Conservation (phyloP, 2,329 filamentous ascomycete genomes). For the Myrmaecium sp. region DNA sequence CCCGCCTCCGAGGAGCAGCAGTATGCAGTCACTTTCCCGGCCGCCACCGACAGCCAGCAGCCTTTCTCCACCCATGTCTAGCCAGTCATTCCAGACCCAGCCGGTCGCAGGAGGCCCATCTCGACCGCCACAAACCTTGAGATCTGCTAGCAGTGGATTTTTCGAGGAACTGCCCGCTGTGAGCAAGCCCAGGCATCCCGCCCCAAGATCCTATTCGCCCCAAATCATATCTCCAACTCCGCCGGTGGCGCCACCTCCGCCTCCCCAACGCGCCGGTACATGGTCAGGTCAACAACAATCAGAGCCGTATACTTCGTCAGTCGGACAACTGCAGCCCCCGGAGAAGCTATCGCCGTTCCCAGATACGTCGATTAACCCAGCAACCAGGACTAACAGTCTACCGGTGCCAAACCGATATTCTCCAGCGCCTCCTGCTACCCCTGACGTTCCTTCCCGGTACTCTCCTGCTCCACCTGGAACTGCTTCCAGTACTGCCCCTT, state of each 20-base stretch:
- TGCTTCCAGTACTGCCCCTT: slow-evolving; percentile 10
- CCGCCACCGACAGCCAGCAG: slow-evolving; percentile 15
- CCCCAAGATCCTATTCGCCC: no score
- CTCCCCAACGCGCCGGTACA: slow-evolving; percentile 5
- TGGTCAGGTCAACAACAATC: not conserved
- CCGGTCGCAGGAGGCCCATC: slow-evolving; percentile 6
- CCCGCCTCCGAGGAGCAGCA: slow-evolving; percentile 44
- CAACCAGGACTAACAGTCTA: slow-evolving; percentile 16
- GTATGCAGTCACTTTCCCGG: slow-evolving; percentile 28
- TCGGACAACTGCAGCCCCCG: slow-evolving; percentile 19
- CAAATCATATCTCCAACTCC: slow-evolving; percentile 21
- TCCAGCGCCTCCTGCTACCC: slow-evolving; percentile 15
- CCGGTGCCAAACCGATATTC: slow-evolving; percentile 17
- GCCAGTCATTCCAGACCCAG: slow-evolving; percentile 17
- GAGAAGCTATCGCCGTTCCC: slow-evolving; percentile 23
- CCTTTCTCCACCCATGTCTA: slow-evolving; percentile 24
- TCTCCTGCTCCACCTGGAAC: slow-evolving; percentile 16
- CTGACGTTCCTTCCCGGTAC: slow-evolving; percentile 23
- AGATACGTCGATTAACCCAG: slow-evolving; percentile 18
- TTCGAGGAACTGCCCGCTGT: slow-evolving; percentile 31
- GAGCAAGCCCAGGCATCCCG: slow-evolving; percentile 19
- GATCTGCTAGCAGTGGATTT: slow-evolving; percentile 22
- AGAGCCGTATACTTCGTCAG: slow-evolving; percentile 1
- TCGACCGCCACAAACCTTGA: slow-evolving; percentile 13
- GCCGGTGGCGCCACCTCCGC: slow-evolving; percentile 11